phyloP scores from a whole-genome alignment of 805 yeast genomes.

The Jamesozyma gamospora region DNA sequence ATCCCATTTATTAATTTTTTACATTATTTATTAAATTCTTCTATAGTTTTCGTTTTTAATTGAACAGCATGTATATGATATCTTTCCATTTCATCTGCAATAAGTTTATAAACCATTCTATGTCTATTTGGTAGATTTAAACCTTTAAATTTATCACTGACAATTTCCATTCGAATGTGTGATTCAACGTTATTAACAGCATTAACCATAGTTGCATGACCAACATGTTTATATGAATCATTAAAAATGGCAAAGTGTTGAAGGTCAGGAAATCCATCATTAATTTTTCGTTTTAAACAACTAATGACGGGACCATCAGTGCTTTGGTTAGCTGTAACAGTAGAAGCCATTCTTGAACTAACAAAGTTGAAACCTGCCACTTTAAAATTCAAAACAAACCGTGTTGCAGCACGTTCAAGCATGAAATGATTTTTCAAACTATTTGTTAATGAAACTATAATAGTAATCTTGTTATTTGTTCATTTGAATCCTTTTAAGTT shows the following conservation, averaged over 20 bases:
- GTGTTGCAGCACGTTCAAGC: too few species aligned
- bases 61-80: constrained; percentile 84
- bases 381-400: too few species aligned
- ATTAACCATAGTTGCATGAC: constrained; percentile 72
- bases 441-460: too few species aligned
- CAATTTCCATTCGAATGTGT: constrained; percentile 68
- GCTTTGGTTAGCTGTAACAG: constrained; percentile 3
- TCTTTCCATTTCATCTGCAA: constrained; percentile 58
- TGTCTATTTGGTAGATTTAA: constrained; percentile 66
- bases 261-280: constrained; percentile 3
- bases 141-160: constrained; percentile 59
- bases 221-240: constrained; percentile 82
- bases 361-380: too few species aligned
- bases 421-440: too few species aligned
- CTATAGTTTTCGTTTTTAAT: constrained; percentile 60
- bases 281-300: constrained; percentile 1
- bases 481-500: too few species aligned
- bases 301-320: constrained; percentile 8
- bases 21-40: not conserved
- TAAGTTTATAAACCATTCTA: constrained; percentile 55
- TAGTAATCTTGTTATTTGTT: too few species aligned
- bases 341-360: not conserved
- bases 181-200: constrained; percentile 67
- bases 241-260: constrained; percentile 45
- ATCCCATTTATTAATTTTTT: too few species aligned